These are phyloP conservation scores for Rhynchosporium graminicola DNA, from an alignment of 2,329 filamentous ascomycete species.

Conservation along the genomic window DNA sequence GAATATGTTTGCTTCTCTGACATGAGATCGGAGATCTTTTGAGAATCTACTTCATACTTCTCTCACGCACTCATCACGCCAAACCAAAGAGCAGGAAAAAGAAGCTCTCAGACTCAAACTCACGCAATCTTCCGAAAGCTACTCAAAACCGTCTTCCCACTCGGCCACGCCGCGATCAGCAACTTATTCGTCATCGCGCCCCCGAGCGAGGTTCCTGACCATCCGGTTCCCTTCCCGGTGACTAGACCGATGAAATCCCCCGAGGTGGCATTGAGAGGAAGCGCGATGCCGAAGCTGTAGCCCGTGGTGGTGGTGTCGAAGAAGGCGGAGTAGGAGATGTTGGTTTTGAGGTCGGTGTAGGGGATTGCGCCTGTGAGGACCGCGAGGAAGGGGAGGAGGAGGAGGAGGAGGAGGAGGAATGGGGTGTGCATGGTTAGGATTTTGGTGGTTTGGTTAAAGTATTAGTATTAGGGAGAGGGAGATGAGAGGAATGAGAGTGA, in stretches of 20 bases:
- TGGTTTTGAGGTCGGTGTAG: conserved; percentile 48
- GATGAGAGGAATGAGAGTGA: not conserved
- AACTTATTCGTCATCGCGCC: conserved; percentile 50
- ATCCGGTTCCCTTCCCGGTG: conserved; percentile 48
- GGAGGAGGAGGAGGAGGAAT: conserved; percentile 2
- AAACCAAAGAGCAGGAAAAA: not conserved
- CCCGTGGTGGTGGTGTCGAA: conserved; percentile 42
- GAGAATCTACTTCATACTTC: too few species aligned
- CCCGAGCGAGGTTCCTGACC: conserved; percentile 50
- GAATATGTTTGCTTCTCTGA: not conserved
- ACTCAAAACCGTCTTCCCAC: conserved; percentile 46
- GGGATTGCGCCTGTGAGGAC: conserved; percentile 22
- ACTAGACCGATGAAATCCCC: conserved; percentile 58
- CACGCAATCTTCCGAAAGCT: conserved; percentile 44
- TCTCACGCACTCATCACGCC: too few species aligned
- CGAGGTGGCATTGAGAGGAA: conserved; percentile 48
- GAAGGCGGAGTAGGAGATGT: conserved; percentile 48
- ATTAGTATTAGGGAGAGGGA: not conserved
- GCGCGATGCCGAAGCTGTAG: conserved; percentile 52
- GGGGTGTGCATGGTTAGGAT: conserved; percentile 12
- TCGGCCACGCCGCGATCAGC: conserved; percentile 52
- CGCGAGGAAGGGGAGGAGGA: conserved; percentile 18
- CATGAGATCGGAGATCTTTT: too few species aligned
- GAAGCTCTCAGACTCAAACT: conserved; percentile 17
- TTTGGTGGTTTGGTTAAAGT: not conserved